Evolutionary conservation across 495 filamentous ascomycete genomes (phyloP).

Genomic region (Choiromyces venosus): DNA sequence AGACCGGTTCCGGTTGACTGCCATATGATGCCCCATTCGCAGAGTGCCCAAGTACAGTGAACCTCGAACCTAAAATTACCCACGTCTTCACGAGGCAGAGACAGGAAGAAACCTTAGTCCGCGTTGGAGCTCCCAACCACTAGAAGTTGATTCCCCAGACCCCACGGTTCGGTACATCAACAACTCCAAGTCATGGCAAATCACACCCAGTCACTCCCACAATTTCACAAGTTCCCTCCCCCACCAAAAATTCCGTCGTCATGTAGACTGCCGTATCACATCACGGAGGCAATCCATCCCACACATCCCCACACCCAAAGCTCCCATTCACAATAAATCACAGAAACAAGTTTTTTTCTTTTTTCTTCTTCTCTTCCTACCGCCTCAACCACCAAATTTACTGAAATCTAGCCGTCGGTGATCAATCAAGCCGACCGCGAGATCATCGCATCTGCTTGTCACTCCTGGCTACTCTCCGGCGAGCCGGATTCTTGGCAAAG

Average conservation of each 20-base stretch:
- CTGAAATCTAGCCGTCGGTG: too few relatives aligned
- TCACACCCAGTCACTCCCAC: neutral
- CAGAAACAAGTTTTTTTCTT: neutral
- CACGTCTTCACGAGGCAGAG: neutral
- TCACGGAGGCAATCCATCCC: neutral
- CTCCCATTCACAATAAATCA: neutral
- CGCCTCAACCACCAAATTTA: too few relatives aligned
- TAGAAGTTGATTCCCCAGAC: neutral
- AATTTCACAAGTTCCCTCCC: neutral
- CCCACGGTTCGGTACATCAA: neutral
- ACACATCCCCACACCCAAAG: neutral
- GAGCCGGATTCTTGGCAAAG: neutral
- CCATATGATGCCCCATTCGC: neutral
- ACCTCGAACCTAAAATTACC: neutral
- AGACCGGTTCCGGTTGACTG: neutral
- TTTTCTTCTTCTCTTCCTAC: too few relatives aligned
- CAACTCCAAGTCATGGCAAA: neutral
- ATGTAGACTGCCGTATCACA: too few relatives aligned
- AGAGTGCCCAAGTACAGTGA: neutral
- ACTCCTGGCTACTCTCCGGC: too few relatives aligned
- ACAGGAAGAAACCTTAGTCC: neutral
- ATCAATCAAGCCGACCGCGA: too few relatives aligned
- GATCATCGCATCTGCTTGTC: too few relatives aligned
- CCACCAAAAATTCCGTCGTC: neutral
- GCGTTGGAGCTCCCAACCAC: neutral